A percentile compares a stretch with the other conserved stretches of the same genome.
Conservation (phyloP, 192 early-diverging fungal genomes). For the Pilaira anomala region DNA sequence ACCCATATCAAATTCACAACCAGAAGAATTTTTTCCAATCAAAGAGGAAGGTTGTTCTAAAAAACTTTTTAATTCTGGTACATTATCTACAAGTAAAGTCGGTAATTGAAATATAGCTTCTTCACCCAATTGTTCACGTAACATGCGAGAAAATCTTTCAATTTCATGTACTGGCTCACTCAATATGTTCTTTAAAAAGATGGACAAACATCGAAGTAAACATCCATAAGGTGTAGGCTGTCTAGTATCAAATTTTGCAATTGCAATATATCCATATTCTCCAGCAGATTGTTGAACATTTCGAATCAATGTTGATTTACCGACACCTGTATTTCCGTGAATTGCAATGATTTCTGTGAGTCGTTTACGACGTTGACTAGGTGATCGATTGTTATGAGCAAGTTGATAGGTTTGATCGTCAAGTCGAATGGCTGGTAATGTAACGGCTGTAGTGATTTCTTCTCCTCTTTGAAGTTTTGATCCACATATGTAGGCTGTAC, state of each 20-base stretch:
- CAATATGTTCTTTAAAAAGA: slow-evolving; percentile 29
- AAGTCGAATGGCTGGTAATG: neutral
- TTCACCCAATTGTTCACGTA: slow-evolving; percentile 17
- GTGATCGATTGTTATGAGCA: neutral
- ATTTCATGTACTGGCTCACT: slow-evolving; percentile 14
- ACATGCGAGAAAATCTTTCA: slow-evolving; percentile 24
- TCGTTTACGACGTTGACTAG: slow-evolving; percentile 1
- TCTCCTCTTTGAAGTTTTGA: neutral
- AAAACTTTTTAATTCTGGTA: slow-evolving; percentile 25
- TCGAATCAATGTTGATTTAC: slow-evolving; percentile 27
- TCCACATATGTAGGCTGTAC: slow-evolving; percentile 17
- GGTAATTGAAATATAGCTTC: slow-evolving; percentile 15
- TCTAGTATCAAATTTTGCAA: slow-evolving; percentile 30
- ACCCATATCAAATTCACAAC: slow-evolving; percentile 19
- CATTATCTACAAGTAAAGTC: slow-evolving; percentile 27
- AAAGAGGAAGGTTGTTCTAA: neutral
- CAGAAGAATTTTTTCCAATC: slow-evolving; percentile 1
- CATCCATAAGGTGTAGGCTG: slow-evolving; percentile 36
- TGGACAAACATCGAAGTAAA: slow-evolving; percentile 27
- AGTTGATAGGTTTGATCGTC: slow-evolving; percentile 1
- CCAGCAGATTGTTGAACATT: slow-evolving; percentile 24
- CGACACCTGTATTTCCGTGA: slow-evolving; percentile 28
- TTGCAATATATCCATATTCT: slow-evolving; percentile 33
- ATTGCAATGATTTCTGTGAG: slow-evolving; percentile 32
- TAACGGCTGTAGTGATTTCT: neutral